Evolutionary conservation across 441 rosid genomes (phyloP), one percentile per base, ranked within the genome.

Genomic region (Aquilaria agallochum): DNA sequence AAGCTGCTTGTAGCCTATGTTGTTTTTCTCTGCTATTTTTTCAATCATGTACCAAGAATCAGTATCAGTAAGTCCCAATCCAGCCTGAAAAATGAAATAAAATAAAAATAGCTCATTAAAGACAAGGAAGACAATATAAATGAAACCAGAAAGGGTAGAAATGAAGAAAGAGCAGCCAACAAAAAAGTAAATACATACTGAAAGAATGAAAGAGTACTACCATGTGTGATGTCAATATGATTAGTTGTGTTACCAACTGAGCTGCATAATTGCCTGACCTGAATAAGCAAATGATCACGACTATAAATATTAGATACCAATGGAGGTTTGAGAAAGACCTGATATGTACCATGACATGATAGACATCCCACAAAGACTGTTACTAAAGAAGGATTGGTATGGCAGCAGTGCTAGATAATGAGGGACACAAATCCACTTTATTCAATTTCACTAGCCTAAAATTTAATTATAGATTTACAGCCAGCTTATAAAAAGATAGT

Each of bases 1-100:
- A 72, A 83, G 76, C 68, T 89, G 88, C 78, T 89, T 89, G 74
- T 64, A 85, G 76, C 95, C 96, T 74, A 90, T 82, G 63, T 90
- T 80, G 74, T 95, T 90, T 74, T 82, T 92, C 77, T 88, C 92
- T 56, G 99, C 96, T 72, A 95, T 84, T 58, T 90, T 85, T 79
- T 95, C 99, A 56, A 95, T 78, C 88, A 90, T 83, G 80, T 84
- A 80, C 98, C 97, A 95, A 66, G 95, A 88, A 75, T 95, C 98
- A 64, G 77, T 78, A 81, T 95, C 99, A 66, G 86, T 74, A 73
- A 95, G 92, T 76, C 99, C 99, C 78, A 95, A 74, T 54, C 97
- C 98, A 78, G 93, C 97, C 98, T 92, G 61, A 69, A 72, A 49
- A 65, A 81, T 63, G 53, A 67, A 64, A 78, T 49, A 64, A 59